Conservation (phyloP, 2,329 filamentous ascomycete genomes). For the Talaromyces sp. region DNA sequence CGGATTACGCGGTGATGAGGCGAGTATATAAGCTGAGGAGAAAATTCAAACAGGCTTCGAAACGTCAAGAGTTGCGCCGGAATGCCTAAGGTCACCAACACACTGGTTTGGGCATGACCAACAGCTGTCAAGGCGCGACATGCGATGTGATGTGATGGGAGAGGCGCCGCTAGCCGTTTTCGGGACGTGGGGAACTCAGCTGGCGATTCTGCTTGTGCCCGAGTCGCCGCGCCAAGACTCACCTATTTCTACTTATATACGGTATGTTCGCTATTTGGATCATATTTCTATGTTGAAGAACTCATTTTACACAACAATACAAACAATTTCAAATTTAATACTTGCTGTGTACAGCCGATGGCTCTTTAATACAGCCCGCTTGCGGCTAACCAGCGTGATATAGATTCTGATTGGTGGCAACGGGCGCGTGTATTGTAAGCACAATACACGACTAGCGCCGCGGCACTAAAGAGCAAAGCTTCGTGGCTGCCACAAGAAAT, state of each 20-base stretch:
- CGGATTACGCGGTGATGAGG: not conserved
- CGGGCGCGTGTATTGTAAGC: not conserved
- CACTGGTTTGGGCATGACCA: not conserved
- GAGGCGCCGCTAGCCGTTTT: conserved; percentile 5
- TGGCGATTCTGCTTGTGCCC: not conserved
- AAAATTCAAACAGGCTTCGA: not conserved
- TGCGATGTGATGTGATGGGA: conserved; percentile 8
- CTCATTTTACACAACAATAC: not conserved
- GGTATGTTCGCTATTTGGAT: not conserved
- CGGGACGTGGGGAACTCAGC: conserved; percentile 1
- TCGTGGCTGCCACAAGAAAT: not conserved
- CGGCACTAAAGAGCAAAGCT: not conserved
- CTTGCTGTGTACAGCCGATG: not conserved
- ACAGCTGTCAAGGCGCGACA: conserved; percentile 2
- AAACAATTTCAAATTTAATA: not conserved
- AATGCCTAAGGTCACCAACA: not conserved
- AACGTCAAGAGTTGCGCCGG: not conserved
- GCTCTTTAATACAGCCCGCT: not conserved
- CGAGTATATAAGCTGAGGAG: not conserved
- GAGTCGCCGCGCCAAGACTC: not conserved
- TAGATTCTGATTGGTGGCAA: not conserved
- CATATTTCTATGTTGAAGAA: not conserved
- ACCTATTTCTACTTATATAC: not conserved
- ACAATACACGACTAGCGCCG: not conserved
- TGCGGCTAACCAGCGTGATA: not conserved